phyloP scores from a whole-genome alignment of 495 filamentous ascomycete species.

The Xylaria nigripes region DNA sequence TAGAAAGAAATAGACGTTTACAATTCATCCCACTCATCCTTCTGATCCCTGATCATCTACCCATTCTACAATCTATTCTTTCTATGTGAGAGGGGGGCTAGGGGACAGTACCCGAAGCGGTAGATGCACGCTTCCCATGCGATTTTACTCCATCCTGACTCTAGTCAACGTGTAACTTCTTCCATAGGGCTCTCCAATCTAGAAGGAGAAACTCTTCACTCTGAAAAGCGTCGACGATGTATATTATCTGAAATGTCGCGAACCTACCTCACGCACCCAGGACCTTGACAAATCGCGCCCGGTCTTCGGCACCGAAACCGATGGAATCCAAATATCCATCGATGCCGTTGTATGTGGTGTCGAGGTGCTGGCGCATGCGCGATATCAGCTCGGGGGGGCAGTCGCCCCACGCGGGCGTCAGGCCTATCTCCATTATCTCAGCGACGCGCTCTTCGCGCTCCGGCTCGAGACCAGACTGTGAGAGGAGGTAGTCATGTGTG shows the following conservation, averaged over 20 bases:
- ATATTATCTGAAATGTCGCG: background rate
- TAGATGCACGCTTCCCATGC: background rate
- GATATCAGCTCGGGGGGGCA: conserved; percentile 51
- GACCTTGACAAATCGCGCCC: conserved; percentile 19
- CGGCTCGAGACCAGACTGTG: conserved; percentile 48
- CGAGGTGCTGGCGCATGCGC: conserved; percentile 42
- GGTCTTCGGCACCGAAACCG: conserved; percentile 42
- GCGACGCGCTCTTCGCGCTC: conserved; percentile 54
- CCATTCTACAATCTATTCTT: too few relatives aligned
- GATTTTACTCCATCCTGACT: background rate
- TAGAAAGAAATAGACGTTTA: conserved; percentile 53
- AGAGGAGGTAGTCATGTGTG: conserved; percentile 54
- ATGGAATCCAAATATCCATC: conserved; percentile 51
- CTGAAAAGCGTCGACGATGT: background rate
- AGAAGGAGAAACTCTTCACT: too few relatives aligned
- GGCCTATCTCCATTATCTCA: conserved; percentile 60
- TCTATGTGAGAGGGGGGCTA: background rate
- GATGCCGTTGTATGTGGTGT: conserved; percentile 51
- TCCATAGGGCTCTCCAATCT: background rate
- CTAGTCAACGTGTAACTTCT: too few relatives aligned
- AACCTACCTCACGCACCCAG: conserved; percentile 9
- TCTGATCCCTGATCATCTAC: too few relatives aligned
- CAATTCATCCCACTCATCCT: too few relatives aligned
- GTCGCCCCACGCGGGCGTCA: conserved; percentile 59
- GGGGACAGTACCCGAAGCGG: background rate